Evolutionary conservation across 345 rosid species (phyloP).

Genomic region (Rhodomyrtus tomentosa): DNA sequence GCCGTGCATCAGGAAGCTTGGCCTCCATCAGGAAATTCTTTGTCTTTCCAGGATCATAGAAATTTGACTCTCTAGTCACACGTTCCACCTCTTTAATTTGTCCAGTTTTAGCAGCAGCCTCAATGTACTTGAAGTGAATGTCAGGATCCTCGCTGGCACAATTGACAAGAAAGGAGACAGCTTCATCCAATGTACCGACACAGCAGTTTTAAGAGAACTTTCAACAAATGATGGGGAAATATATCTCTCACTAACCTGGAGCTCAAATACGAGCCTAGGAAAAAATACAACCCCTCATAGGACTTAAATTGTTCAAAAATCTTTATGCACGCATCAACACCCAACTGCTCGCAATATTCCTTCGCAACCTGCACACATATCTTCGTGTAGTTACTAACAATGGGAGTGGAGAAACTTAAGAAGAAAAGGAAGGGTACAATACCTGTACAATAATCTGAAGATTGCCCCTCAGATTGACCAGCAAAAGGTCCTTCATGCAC

Average conservation of each 20-base stretch:
- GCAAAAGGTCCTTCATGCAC: slow-evolving; percentile 95
- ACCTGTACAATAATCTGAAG: slow-evolving; percentile 93
- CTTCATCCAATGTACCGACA: background rate
- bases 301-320: slow-evolving; percentile 95
- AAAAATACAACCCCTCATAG: slow-evolving; percentile 90
- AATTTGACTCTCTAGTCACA: slow-evolving; percentile 93
- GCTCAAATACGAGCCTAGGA: slow-evolving; percentile 88
- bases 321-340: slow-evolving; percentile 83
- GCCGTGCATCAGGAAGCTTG: slow-evolving; percentile 96
- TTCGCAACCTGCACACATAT: slow-evolving; percentile 66
- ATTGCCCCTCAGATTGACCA: slow-evolving; percentile 85
- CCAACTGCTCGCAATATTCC: slow-evolving; percentile 95
- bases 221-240: slow-evolving; percentile 1
- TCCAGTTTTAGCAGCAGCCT: slow-evolving; percentile 99
- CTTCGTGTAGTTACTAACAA: background rate
- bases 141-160: slow-evolving; percentile 91
- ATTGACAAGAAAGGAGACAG: slow-evolving; percentile 1
- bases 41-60: slow-evolving; percentile 92
- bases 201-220: background rate
- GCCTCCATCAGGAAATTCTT: slow-evolving; percentile 99
- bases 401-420: background rate
- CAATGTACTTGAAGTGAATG: slow-evolving; percentile 94
- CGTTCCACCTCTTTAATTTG: slow-evolving; percentile 99
- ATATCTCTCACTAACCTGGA: slow-evolving; percentile 37
- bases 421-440: background rate